These are phyloP conservation scores for Candida sakaeoensis DNA, from an alignment of 805 yeast genomes.

Conservation along the genomic window DNA sequence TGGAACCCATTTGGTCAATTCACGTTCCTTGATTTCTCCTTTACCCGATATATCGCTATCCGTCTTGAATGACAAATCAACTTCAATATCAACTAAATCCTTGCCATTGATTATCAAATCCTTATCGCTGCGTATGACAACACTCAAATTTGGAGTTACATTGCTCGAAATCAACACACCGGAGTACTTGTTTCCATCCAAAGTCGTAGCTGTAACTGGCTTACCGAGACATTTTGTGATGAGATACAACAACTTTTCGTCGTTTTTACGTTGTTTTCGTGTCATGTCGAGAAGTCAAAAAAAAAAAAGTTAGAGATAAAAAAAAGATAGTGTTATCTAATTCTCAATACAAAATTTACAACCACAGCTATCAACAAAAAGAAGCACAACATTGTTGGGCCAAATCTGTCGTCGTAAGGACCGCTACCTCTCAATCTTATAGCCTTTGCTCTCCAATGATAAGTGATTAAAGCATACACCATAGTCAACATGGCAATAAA, in stretches of 20 bases:
- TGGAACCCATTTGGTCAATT: conserved; percentile 82
- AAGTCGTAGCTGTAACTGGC: conserved; percentile 52
- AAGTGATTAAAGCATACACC: conserved; percentile 91
- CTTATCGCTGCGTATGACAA: conserved; percentile 48
- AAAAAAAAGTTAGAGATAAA: not conserved
- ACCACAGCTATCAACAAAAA: conserved; percentile 90
- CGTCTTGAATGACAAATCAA: conserved; percentile 63
- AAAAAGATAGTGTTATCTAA: conserved; percentile 35
- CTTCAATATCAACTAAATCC: conserved; percentile 50
- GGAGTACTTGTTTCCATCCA: conserved; percentile 54
- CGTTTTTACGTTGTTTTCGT: conserved; percentile 1
- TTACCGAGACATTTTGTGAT: conserved; percentile 57
- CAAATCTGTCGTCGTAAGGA: conserved; percentile 98
- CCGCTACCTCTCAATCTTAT: conserved; percentile 97
- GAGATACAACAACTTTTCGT: conserved; percentile 48
- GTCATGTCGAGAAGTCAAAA: too few relatives aligned
- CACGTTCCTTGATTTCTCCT: conserved; percentile 54
- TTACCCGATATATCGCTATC: conserved; percentile 76
- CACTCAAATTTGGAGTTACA: conserved; percentile 46
- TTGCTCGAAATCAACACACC: conserved; percentile 58
- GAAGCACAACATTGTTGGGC: conserved; percentile 96
- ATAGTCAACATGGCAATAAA: conserved; percentile 96
- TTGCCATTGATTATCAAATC: conserved; percentile 44
- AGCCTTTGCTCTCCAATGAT: conserved; percentile 99
- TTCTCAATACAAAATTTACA: conserved; percentile 84